Conservation (phyloP, 2,329 filamentous ascomycete species). For the Cyphellophora europaea region DNA sequence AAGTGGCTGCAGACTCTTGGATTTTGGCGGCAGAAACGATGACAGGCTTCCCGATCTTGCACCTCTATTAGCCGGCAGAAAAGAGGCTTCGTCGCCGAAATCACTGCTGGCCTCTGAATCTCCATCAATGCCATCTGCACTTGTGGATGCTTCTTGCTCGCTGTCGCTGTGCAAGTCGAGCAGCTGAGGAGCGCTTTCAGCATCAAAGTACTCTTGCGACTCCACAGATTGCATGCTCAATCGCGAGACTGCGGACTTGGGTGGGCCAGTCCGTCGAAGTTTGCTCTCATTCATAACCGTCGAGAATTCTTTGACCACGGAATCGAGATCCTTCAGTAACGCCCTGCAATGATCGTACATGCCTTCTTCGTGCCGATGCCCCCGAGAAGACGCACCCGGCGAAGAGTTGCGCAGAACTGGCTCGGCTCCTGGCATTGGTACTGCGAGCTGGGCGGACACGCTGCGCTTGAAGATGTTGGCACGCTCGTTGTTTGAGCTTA, state of each 20-base stretch:
- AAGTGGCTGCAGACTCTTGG: conserved; percentile 67
- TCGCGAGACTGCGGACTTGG: conserved; percentile 44
- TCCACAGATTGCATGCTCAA: conserved; percentile 74
- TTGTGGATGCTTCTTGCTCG: conserved; percentile 51
- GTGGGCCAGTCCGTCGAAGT: conserved; percentile 54
- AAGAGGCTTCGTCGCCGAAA: conserved; percentile 37
- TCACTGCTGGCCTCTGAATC: conserved; percentile 59
- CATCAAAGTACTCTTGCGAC: conserved; percentile 90
- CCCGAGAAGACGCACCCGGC: conserved; percentile 2
- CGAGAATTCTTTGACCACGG: conserved; percentile 74
- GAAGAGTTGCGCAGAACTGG: conserved; percentile 11
- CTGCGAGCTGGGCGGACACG: conserved; percentile 44
- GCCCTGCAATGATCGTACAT: conserved; percentile 76
- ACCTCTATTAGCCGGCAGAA: conserved; percentile 23
- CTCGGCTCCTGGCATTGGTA: conserved; percentile 32
- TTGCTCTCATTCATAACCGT: conserved; percentile 69
- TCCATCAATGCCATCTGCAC: conserved; percentile 24
- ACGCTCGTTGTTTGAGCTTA: conserved; percentile 40
- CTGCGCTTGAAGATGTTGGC: conserved; percentile 37
- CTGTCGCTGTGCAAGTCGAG: conserved; percentile 66
- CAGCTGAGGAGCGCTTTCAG: conserved; percentile 56
- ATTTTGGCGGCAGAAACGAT: conserved; percentile 61
- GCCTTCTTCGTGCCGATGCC: conserved; percentile 45
- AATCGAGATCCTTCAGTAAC: conserved; percentile 75
- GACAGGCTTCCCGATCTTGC: conserved; percentile 27